phyloP scores from a whole-genome alignment of 108 stramenopile genomes.

The Aurantiochytrium sp. region DNA sequence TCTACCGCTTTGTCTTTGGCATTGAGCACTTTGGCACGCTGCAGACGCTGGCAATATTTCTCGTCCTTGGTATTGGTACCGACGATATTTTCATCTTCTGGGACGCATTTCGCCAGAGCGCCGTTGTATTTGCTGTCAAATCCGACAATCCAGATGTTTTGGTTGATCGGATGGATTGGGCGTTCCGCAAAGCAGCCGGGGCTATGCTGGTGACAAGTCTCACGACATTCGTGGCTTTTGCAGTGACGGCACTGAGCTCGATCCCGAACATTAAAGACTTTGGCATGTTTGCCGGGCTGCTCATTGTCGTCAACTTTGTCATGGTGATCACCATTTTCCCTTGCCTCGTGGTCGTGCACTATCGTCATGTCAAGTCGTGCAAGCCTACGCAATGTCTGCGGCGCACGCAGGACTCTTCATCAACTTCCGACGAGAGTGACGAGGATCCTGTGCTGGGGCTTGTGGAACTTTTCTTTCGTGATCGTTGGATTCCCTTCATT shows the following conservation, averaged over 20 bases:
- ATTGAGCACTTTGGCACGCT: too few relatives aligned
- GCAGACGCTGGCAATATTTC: too few relatives aligned
- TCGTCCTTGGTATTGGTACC: too few relatives aligned
- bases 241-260: not conserved
- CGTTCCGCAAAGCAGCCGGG: not conserved
- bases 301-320: slow-evolving; percentile 26
- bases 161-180: not conserved
- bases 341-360: not conserved
- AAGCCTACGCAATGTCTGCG: not conserved
- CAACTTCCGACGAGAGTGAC: not conserved
- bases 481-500: not conserved
- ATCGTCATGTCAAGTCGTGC: not conserved
- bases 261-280: slow-evolving; percentile 26
- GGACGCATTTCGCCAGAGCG: too few relatives aligned
- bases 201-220: not conserved
- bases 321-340: slow-evolving; percentile 26
- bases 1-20: too few relatives aligned
- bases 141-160: not conserved
- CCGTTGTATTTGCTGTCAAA: not conserved
- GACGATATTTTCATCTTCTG: too few relatives aligned
- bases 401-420: not conserved
- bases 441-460: not conserved
- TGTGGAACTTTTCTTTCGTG: not conserved
- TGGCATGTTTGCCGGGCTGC: slow-evolving; percentile 26
- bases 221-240: slow-evolving; percentile 23